Conservation (phyloP, 345 rosid genomes). For the Psidium guajava region DNA sequence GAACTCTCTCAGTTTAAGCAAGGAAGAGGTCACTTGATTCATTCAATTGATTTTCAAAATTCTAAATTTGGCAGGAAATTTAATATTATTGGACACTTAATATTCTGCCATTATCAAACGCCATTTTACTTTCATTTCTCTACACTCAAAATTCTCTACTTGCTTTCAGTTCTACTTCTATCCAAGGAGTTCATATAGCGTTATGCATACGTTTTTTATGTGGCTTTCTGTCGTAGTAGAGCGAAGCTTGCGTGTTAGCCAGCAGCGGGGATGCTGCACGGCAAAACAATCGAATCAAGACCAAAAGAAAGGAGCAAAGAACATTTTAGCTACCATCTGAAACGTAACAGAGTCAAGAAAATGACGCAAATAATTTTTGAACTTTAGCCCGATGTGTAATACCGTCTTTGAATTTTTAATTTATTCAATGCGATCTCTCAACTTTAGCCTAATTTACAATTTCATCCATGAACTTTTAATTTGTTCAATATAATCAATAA, state of each 20-base stretch:
- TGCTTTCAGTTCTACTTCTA: neutral
- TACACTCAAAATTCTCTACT: neutral
- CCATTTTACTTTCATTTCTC: neutral
- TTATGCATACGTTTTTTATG: neutral
- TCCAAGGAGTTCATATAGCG: neutral
- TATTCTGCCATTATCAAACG: neutral
- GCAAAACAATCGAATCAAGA: neutral
- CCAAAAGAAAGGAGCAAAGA: neutral
- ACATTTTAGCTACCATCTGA: neutral
- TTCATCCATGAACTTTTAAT: too few species aligned
- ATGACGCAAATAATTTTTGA: too few species aligned
- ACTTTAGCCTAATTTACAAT: too few species aligned
- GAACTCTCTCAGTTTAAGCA: constrained; percentile 57
- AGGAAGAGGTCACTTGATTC: neutral
- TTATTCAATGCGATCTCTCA: too few species aligned
- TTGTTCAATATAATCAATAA: too few species aligned
- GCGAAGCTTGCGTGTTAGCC: neutral
- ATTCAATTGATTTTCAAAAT: neutral
- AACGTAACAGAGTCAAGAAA: neutral
- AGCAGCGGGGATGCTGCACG: neutral
- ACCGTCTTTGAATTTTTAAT: too few species aligned
- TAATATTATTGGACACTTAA: neutral
- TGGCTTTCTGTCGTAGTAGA: neutral
- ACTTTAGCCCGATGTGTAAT: too few species aligned
- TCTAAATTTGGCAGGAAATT: neutral